Evolutionary conservation across 305 asterid species (phyloP), one percentile per base, ranked within the genome.

Genomic region (Fraxinus platypoda): DNA sequence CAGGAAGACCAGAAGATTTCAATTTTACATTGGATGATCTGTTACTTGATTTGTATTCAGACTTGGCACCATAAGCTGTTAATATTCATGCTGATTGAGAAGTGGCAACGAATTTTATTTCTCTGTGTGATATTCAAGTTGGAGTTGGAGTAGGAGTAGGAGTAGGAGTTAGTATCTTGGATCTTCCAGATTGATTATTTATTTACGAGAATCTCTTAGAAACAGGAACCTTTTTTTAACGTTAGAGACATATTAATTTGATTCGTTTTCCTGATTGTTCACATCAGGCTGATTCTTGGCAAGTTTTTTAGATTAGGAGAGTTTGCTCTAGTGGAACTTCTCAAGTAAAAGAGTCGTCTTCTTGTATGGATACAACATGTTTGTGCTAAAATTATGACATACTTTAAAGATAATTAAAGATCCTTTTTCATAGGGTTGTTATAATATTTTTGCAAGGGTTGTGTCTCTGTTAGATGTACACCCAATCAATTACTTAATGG

Each of bases 1-100:
- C 95, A 0, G 94, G 93, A 43, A 70, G 92, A 30, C 88, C 81
- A 75, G 94, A 94, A 75, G 94, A 94, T 66, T 80, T 78, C 28
- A 79, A 81, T 62, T 66, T 88, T 79, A 54, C 87, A 9, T 34
- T 85, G 77, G 84, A 82, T 35, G 91, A 92, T 80, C 73, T 90
- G 15, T 80, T 88, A 19, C 26, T 84, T 23, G 91, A 88, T 73
- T 34, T 84, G 73, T 92, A 80, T 82, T 35, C 83, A 0, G 88
- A 86, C 21, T 35, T 85, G 49, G 89, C 87, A 1, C 74, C 35
- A 9, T 66, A 28, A 28, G 34, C 70, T 6, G 12, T 17, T 52
- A 5, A 52, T 23, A 21, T 21, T 21, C 30, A 0, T 6, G 68
- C 26, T 9, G 7, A 25, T 66, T 11, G n/a, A 64, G 73, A 0